Conservation (phyloP, 2,329 filamentous ascomycete genomes). For the Karstenula rhodostoma region DNA sequence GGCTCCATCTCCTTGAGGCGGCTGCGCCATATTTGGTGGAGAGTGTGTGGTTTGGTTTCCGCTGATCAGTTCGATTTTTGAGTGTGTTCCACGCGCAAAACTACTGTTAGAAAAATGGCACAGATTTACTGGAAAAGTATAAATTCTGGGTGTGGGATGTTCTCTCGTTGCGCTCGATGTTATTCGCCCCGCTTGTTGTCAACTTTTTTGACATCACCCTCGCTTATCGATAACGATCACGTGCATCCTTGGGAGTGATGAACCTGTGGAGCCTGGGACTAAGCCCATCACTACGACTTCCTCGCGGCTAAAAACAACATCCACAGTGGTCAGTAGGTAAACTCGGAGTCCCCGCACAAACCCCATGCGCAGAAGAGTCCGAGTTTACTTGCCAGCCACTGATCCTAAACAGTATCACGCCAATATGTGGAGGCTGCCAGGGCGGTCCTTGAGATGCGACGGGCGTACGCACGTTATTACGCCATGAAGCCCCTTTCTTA, state of each 20-base stretch:
- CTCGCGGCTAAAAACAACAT: conserved; percentile 2
- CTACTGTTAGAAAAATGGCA: not conserved
- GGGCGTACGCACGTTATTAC: not conserved
- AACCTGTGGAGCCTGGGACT: not conserved
- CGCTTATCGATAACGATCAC: conserved; percentile 15
- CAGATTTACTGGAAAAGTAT: not conserved
- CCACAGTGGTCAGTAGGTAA: too few relatives aligned
- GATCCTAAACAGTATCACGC: too few relatives aligned
- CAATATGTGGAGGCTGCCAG: not conserved
- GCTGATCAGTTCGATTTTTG: not conserved
- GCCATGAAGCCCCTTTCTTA: not conserved
- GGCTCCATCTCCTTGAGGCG: conserved; percentile 19
- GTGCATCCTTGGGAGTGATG: not conserved
- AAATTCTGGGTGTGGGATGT: not conserved
- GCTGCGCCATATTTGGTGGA: conserved; percentile 27
- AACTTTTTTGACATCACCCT: conserved; percentile 2
- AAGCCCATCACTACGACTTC: not conserved
- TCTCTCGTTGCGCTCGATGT: not conserved
- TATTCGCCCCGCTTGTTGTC: not conserved
- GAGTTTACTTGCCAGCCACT: too few relatives aligned
- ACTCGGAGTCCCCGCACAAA: too few relatives aligned
- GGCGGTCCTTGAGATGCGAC: not conserved
- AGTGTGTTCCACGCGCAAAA: not conserved
- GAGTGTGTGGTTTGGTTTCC: not conserved
- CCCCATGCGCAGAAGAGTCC: too few relatives aligned